These are phyloP conservation scores for Clarireedia paspali DNA, from an alignment of 2,329 filamentous ascomycete species.

Conservation along the genomic window DNA sequence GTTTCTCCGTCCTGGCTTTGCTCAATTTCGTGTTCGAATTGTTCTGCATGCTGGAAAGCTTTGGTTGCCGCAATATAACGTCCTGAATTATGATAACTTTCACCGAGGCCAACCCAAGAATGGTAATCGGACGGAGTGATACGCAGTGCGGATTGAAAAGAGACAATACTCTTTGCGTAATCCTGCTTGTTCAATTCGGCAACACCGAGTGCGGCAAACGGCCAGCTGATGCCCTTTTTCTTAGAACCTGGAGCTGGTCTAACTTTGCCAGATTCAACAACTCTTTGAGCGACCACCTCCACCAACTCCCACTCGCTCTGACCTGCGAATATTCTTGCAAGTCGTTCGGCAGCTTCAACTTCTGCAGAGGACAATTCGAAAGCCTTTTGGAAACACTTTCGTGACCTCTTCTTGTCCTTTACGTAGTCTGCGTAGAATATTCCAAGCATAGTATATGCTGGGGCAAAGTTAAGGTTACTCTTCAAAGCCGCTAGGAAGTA, in stretches of 20 bases:
- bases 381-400: conserved; percentile 93
- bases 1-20: conserved; percentile 55
- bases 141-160: conserved; percentile 81
- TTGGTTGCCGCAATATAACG: conserved; percentile 90
- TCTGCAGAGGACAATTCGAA: conserved; percentile 87
- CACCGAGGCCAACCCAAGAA: conserved; percentile 93
- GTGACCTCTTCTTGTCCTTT: conserved; percentile 76
- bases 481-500: conserved; percentile 79
- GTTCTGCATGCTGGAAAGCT: conserved; percentile 79
- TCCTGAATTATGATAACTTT: conserved; percentile 92
- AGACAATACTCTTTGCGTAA: conserved; percentile 79
- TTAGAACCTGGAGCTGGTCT: conserved; percentile 87
- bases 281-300: conserved; percentile 81
- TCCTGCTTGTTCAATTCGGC: conserved; percentile 93
- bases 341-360: conserved; percentile 75
- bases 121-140: conserved; percentile 84
- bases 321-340: conserved; percentile 80
- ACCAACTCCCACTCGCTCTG: conserved; percentile 95
- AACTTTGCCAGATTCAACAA: conserved; percentile 91
- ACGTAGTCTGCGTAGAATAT: conserved; percentile 88
- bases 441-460: conserved; percentile 85
- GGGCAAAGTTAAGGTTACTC: conserved; percentile 78
- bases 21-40: conserved; percentile 55
- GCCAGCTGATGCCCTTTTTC: conserved; percentile 90
- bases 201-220: conserved; percentile 85